Evolutionary conservation across 1,139 yeast genomes (phyloP).

Genomic region (Zygosaccharomyces sapae): DNA sequence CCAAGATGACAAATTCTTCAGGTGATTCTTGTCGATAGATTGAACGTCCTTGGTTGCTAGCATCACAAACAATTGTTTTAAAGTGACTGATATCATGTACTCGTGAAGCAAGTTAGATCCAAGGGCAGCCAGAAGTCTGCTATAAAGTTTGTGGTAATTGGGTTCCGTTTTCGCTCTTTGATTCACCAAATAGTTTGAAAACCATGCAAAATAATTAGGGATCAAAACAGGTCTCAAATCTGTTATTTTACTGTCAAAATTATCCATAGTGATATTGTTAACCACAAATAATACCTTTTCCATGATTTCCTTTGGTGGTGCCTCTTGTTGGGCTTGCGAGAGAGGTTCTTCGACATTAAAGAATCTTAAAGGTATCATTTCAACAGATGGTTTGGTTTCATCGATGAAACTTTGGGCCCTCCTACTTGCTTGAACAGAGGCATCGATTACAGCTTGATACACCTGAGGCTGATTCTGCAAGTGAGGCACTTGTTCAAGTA

Average conservation of each 20-base stretch:
- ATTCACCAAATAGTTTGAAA: constrained; percentile 74
- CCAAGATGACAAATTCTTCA: constrained; percentile 91
- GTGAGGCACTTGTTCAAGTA: constrained; percentile 68
- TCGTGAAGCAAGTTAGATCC: constrained; percentile 54
- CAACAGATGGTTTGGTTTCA: constrained; percentile 17
- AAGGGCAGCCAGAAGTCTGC: constrained; percentile 56
- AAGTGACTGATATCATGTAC: constrained; percentile 60
- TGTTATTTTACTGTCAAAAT: constrained; percentile 55
- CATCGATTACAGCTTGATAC: constrained; percentile 62
- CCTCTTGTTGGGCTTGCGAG: constrained; percentile 50
- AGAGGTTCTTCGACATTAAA: constrained; percentile 32
- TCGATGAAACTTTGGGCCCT: constrained; percentile 4
- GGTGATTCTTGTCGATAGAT: constrained; percentile 62
- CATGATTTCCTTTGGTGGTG: constrained; percentile 62
- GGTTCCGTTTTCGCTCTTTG: constrained; percentile 92
- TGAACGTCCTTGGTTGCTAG: constrained; percentile 61
- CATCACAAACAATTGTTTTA: constrained; percentile 47
- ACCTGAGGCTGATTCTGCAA: constrained; percentile 79
- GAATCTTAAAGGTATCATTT: constrained; percentile 28
- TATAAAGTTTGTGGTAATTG: constrained; percentile 81
- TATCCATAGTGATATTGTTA: constrained; percentile 78
- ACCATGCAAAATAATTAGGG: constrained; percentile 69
- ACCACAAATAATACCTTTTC: constrained; percentile 79
- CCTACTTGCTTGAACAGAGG: constrained; percentile 37
- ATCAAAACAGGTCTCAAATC: constrained; percentile 59